Evolutionary conservation across 2,329 filamentous ascomycete genomes (phyloP), one percentile per base, ranked within the genome.

Genomic region (Penicillium olsonii): DNA sequence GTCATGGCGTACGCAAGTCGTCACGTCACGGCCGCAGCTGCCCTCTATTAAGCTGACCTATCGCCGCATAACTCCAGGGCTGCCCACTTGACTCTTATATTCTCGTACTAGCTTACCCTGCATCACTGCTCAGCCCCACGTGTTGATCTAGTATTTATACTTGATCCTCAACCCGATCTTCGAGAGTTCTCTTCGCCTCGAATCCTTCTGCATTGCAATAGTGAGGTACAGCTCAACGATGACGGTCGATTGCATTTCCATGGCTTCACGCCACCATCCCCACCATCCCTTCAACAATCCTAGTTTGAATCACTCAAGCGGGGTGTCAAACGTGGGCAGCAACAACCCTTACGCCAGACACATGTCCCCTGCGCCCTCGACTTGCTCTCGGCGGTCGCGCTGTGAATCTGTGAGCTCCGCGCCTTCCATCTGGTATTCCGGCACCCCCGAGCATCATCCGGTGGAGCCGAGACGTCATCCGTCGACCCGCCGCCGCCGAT

Each of bases 321-420:
- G 43, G 34, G 44, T 34, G 14, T 45, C 42, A 34, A 46, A 20
- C 5, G 43, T 57, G 15, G 46, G 52, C 37, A 62, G 52, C 50
- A 56, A 59, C 41, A 67, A 62, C 45, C 62, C 64, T 7, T 68
- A 67, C 42, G 50, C 59, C 22, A 56, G 58, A 29, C 63, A 60
- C 45, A 56, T 64, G 33, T 64, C 65, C 11, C 55, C 64, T 2
- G 57, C 61, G 8, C 56, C 62, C 10, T 55, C 57, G 3, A 19
- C 11, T 9, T 47, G 45, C 27, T 52, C 50, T 8, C 50, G 48
- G 5, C 60, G 54, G 15, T 54, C 60, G 20, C 51, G 55, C 17
- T 61, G 63, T 3, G 57, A 60, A 11, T 63, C 60, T 22, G 22
- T 65, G 12, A 55, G 52, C 20, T 55, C 57, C 14, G 38, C 38